These are phyloP conservation scores for Spergularia azorica DNA, from an alignment of 179 eudicot species.

Conservation along the genomic window DNA sequence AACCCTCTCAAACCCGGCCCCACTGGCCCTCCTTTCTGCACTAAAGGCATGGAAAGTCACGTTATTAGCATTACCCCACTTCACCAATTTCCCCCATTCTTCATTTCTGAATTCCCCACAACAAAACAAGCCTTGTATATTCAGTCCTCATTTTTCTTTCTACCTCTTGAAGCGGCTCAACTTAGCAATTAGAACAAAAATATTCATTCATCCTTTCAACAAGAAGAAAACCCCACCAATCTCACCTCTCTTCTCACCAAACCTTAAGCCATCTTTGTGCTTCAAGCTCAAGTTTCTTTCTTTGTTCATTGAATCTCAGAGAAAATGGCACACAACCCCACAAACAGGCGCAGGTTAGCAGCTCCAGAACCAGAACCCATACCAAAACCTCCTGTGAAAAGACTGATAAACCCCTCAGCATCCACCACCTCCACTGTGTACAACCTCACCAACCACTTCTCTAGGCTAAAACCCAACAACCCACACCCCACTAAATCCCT, in stretches of 20 bases:
- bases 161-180: conserved; percentile 6
- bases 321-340: conserved; percentile 41
- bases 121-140: neutral
- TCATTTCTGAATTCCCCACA: conserved; percentile 2
- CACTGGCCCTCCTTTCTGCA: conserved; percentile 11
- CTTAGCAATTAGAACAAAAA: neutral
- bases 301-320: conserved; percentile 1
- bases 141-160: neutral
- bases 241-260: neutral
- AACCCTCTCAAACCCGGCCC: conserved; percentile 24
- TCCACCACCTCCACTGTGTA: conserved; percentile 42
- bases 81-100: conserved; percentile 14
- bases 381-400: conserved; percentile 36
- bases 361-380: conserved; percentile 27
- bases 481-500: conserved; percentile 27
- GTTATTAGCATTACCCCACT: conserved; percentile 18
- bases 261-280: neutral
- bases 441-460: conserved; percentile 59
- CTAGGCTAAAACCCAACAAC: conserved; percentile 41
- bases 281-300: conserved; percentile 11
- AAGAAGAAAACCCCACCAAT: neutral
- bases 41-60: conserved; percentile 20
- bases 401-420: conserved; percentile 33
- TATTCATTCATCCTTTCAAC: neutral
- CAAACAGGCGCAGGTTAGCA: conserved; percentile 51